Base-by-base conservation (phyloP, 1,139 yeast genomes). In the Pichia sp. region DNA sequence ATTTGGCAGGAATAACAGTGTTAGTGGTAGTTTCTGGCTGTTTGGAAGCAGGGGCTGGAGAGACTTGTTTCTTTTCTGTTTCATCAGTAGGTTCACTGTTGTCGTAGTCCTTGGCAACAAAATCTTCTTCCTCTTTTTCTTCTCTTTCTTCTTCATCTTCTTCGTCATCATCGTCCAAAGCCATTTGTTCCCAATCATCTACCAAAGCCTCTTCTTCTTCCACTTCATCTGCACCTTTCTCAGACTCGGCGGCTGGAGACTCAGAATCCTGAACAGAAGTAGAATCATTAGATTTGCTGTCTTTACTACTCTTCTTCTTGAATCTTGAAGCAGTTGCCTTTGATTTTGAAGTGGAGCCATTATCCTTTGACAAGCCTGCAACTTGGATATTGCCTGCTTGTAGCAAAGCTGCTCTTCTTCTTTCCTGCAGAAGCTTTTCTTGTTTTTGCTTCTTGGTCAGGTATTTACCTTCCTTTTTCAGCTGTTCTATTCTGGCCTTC, bases 371-470 rank as follows among this genome's bases (percentile, higher is more conserved):
- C 61, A 90, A 79, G 57, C 93, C 98, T 45, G 90, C 87, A 62
- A 92, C 90, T 51, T 75, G 74, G 53, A 90, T 80, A 65, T 83
- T 83, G 61, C 92, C 88, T 36, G 90, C 76, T 57, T 85, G 86
- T 62, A 93, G 78, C 62, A 93, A 78, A 64, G 87, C 93, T 63
- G 88, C 86, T 71, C 96, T 88, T 75, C 98, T 89, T 70, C 88
- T 87, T 68, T 93, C 98, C 67, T 85, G 83, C 49, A 85, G 73
- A 56, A 85, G 88, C 76, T 88, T 87, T 69, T 90, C 96, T 72
- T 92, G 97, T 73, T 88, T 90, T 76, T 93, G 99, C 70, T 92
- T 93, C 76, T 89, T 93, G 58, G 97, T 89, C 69, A 87, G 72
- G 55, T 82, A 79, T 65, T 87, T 93, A 67, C 99, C 99, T 72